Evolutionary conservation across 2,329 filamentous ascomycete species (phyloP), one percentile per base, ranked within the genome.

Genomic region (Ophiostoma australiae): DNA sequence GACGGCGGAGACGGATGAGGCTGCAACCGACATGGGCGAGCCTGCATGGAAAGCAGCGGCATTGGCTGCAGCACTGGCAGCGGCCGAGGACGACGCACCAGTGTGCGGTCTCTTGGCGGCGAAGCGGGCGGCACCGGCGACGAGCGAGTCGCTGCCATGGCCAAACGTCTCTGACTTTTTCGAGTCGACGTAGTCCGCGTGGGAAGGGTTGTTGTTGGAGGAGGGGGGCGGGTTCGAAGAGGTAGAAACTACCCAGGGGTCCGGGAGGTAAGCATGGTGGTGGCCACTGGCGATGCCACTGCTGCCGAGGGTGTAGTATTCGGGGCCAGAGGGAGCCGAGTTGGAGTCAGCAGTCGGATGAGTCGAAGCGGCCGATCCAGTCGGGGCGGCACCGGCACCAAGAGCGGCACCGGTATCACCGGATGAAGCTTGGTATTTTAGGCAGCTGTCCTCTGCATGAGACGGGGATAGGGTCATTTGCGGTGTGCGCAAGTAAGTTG

Each of bases 401-500:
- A 41, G 39, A 67, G 39, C 37, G 63, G 63, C 67, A 68, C 39
- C 67, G 41, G 67, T 68, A 68, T 48, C 39, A 48, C 48, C 68
- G 13, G 69, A 31, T 0, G 69, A 61, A 41, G 69, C 66, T 70
- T 74, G 73, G 78, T 80, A 77, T 74, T 80, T 80, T 77, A 78
- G 76, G 79, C 79, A 79, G 79, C 73, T 80, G 77, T 78, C 80
- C 79, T 81, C 79, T 80, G 79, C 79, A 78, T 77, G 66, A 72
- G 71, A 70, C 72, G 72, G 74, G 67, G 65, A 44, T 70, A 73
- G 71, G 73, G 76, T 77, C 79, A 80, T 80, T 76, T 71, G 73
- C 72, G 69, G 35, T 55, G 35, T 48, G 63, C 37, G 33, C 37
- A 55, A n/a, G 55, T 8, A 58, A 27, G 13, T 69, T 48, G 20